These are phyloP conservation scores for Ensete ventricosum DNA, from an alignment of 176 grass and related monocot genomes.

Conservation along the genomic window DNA sequence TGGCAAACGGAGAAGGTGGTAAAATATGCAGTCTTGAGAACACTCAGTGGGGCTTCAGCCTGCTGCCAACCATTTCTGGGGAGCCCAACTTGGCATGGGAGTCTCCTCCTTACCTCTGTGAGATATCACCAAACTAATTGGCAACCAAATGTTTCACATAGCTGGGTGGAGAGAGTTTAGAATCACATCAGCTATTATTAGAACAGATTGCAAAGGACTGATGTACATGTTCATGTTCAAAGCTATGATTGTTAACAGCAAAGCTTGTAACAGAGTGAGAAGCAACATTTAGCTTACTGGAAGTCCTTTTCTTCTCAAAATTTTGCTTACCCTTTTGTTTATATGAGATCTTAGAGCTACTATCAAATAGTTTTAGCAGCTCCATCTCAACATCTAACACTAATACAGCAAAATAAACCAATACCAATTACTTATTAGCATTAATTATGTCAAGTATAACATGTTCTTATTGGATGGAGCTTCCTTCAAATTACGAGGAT, in stretches of 20 bases:
- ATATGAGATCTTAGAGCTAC: no score
- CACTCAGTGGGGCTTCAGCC: slow-evolving; percentile 14
- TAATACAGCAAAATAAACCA: no score
- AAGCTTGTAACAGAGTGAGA: slow-evolving; percentile 30
- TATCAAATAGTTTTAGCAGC: no score
- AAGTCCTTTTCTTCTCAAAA: no score
- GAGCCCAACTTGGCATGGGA: slow-evolving; percentile 6
- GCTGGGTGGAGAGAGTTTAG: background rate
- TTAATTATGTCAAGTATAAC: no score
- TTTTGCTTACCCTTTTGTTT: no score
- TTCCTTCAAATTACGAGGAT: no score
- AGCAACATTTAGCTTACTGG: background rate
- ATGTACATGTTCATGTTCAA: slow-evolving; percentile 18
- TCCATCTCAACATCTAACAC: no score
- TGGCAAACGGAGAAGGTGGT: slow-evolving; percentile 18
- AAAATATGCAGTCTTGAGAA: slow-evolving; percentile 14
- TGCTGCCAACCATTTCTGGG: slow-evolving; percentile 8
- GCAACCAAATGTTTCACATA: slow-evolving; percentile 22
- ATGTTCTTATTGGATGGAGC: no score
- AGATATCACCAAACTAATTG: slow-evolving; percentile 23
- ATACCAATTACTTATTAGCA: no score
- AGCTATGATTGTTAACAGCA: slow-evolving; percentile 27
- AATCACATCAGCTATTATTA: slow-evolving; percentile 17
- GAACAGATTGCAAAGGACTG: slow-evolving; percentile 12
- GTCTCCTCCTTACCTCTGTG: background rate